Base-by-base conservation (phyloP, 169 alveolate species). In the Theileria luwenshuni region DNA sequence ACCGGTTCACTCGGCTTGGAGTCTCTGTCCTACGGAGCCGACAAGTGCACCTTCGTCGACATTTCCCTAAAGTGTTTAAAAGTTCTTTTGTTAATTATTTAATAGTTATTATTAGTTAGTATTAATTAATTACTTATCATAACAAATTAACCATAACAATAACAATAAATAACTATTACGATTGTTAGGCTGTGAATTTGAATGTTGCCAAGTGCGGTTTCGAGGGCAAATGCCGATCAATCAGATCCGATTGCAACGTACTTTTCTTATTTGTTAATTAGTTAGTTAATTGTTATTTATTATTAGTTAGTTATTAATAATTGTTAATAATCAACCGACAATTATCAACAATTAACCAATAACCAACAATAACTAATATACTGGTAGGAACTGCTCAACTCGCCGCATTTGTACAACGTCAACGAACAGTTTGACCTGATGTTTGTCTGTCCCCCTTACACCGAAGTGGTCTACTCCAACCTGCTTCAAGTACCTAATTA, bases 1-100 rank as follows among this genome's bases (percentile, higher is more conserved):
- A 88, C 92, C 62, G 94, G 94, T 1, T 80, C 93, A n/a, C 71
- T 90, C 52, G 94, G 94, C 45, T 70, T 90, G 33, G 94, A 90
- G 59, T 91, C 94, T 23, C 86, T 90, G 19, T 90, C 94, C 3
- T 75, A 90, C 61, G 94, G 91, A 5, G 73, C 90, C 3, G 1
- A 63, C 25, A 64, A 84, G 33, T 85, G 86, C n/a, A 90, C 94
- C 17, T 90, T 90, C 63, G 94, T 90, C 23, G 94, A 90, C 33
- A 54, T 88, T 35, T 87, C 94, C 13, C 62, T 79, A 32, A 81
- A 81, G 28, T 90, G 94, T 62, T 83, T 91, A 79, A 77, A 86
- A 48, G 92, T 90, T 28, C 43, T 52, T 69, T 38, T 38, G 10
- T 69, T 47, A 25, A n/a, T n/a, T n/a, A n/a, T n/a, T n/a, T 58